Base-by-base conservation (phyloP, 1,139 yeast species). In the Magnusiomyces fungicola region DNA sequence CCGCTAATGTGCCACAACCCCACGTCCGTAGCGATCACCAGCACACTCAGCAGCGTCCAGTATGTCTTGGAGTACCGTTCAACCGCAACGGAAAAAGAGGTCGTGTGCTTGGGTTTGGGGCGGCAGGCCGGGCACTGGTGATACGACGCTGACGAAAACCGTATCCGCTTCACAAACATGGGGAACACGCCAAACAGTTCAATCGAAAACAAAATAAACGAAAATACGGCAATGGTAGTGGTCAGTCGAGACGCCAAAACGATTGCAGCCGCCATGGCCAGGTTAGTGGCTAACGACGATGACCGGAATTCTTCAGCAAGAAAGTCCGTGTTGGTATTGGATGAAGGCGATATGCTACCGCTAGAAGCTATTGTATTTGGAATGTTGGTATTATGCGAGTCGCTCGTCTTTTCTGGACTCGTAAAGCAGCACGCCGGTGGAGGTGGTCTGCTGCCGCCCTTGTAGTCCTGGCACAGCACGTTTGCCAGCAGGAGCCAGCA, bases 231-330 rank as follows among this genome's bases (percentile, higher is more conserved):
- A 29, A 81, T 69, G 1, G 94, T 81, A 1, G 92, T 75, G 6
- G 75, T 68, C 32, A 92, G 71, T 55, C 98, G 74, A 12, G 97
- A 88, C 0, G 97, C 95, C 33, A 92, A 70, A 6, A 94, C 95
- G 21, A 90, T 85, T 1, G 95, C 92, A 54, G 92, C 90, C 1
- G 95, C 82, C 29, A 92, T 70, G 5, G 95, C 80, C 7, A 92
- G 69, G 58, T 92, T 92, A 19, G 95, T 88, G 0, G 96, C 81
- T 14, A 89, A 62, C 52, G 87, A 83, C 0, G 92, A 32, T 32
- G 36, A 83, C 46, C 67, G 50, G 65, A 66, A 58, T 46, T 62
- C 46, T 22, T 37, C 36, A 7, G 36, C n/a, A 18, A 32, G 37
- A 50, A 48, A 16, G 45, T 44, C 25, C 10, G 24, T n/a, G n/a